These are phyloP conservation scores for Metarhizium robertsii DNA, from an alignment of 2,329 filamentous ascomycete genomes.

Conservation along the genomic window DNA sequence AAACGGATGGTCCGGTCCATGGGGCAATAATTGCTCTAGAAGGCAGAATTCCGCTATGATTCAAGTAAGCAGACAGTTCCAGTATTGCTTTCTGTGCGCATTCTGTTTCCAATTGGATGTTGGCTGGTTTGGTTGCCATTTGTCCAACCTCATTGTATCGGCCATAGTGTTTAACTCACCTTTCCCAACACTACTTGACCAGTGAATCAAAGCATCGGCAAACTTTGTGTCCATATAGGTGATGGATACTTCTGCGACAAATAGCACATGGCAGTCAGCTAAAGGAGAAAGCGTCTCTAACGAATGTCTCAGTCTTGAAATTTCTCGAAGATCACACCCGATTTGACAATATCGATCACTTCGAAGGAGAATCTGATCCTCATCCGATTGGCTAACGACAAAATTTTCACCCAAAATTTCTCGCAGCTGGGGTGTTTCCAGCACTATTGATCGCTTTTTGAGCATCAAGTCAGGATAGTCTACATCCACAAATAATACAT, in stretches of 20 bases:
- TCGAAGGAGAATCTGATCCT: slow-evolving; percentile 44
- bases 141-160: not conserved
- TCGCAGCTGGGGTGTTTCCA: slow-evolving; percentile 49
- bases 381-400: slow-evolving; percentile 26
- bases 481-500: slow-evolving; percentile 68
- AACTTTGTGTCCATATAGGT: slow-evolving; percentile 76
- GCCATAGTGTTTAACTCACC: slow-evolving; percentile 35
- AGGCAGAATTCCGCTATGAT: slow-evolving; percentile 67
- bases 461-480: slow-evolving; percentile 75
- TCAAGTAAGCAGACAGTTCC: not conserved
- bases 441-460: slow-evolving; percentile 62
- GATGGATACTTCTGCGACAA: slow-evolving; percentile 82
- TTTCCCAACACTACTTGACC: slow-evolving; percentile 63
- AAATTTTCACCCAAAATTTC: slow-evolving; percentile 22
- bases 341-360: slow-evolving; percentile 69
- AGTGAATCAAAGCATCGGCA: slow-evolving; percentile 66
- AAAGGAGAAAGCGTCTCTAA: slow-evolving; percentile 51
- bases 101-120: not conserved
- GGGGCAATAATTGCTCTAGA: slow-evolving; percentile 77
- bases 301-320: slow-evolving; percentile 48
- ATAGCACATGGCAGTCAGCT: slow-evolving; percentile 56
- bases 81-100: not conserved
- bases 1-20: slow-evolving; percentile 71
- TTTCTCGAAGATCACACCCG: slow-evolving; percentile 70
- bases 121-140: not conserved